Conservation (phyloP, 2,329 filamentous ascomycete genomes). For the Alternaria angustiovoidea region DNA sequence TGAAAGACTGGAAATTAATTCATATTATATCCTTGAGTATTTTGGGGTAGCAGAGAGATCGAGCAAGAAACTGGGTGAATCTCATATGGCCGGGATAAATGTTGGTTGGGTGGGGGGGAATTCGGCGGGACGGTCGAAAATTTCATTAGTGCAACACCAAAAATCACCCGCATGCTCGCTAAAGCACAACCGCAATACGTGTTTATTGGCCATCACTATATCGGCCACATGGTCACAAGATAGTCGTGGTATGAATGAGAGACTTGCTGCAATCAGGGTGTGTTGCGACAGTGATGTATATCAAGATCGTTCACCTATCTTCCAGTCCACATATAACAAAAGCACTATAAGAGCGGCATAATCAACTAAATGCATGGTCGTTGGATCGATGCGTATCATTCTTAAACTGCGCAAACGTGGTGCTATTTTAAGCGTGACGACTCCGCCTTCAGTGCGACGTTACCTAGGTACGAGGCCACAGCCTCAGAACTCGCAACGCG, state of each 20-base stretch:
- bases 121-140: not conserved
- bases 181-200: not conserved
- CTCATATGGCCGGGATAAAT: not conserved
- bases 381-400: not conserved
- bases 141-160: constrained; percentile 3
- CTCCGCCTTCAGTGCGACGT: not conserved
- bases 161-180: constrained; percentile 1
- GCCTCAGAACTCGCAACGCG: not conserved
- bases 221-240: not conserved
- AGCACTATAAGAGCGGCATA: not conserved
- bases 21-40: too few species aligned
- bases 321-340: not conserved
- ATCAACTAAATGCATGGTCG: not conserved
- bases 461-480: not conserved
- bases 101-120: constrained; percentile 1
- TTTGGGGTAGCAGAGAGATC: too few species aligned
- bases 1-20: too few species aligned
- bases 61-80: not conserved
- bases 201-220: not conserved
- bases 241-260: too few species aligned
- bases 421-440: constrained; percentile 1
- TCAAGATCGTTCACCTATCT: not conserved
- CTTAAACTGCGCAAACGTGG: not conserved
- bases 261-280: not conserved
- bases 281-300: not conserved